Conservation (phyloP, 176 grass and related monocot genomes). For the Luzula sylvatica region DNA sequence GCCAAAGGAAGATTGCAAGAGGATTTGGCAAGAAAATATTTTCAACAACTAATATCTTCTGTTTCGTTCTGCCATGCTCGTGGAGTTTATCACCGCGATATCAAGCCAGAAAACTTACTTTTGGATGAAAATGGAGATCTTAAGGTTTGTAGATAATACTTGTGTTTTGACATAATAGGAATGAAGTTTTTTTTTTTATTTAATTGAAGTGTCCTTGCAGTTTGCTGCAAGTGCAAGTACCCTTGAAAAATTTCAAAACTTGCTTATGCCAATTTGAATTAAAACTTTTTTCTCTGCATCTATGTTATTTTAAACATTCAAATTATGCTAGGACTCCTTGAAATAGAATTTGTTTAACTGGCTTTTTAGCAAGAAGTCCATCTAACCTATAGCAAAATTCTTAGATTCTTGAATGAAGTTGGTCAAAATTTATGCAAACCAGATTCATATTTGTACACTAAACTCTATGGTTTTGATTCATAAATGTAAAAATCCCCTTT, state of each 20-base stretch:
- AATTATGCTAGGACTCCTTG: too few species aligned
- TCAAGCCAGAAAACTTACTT: constrained; percentile 67
- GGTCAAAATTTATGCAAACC: too few species aligned
- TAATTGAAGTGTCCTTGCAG: not conserved
- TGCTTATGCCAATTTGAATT: not conserved
- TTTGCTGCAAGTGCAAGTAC: too few species aligned
- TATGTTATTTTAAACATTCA: too few species aligned
- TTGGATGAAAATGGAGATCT: constrained; percentile 47
- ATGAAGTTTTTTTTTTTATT: not conserved
- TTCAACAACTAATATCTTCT: constrained; percentile 49
- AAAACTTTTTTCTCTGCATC: not conserved
- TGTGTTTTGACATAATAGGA: too few species aligned
- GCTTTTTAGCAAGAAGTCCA: too few species aligned
- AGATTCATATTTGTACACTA: too few species aligned
- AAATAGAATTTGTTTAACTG: too few species aligned
- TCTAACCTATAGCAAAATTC: too few species aligned
- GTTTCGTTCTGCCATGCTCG: constrained; percentile 50
- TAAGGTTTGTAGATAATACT: constrained; percentile 20
- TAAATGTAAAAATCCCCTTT: too few species aligned
- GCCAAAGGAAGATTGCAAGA: constrained; percentile 25
- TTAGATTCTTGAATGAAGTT: too few species aligned
- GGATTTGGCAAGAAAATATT: constrained; percentile 32
- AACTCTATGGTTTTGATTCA: too few species aligned
- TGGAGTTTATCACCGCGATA: constrained; percentile 65
- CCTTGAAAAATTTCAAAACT: not conserved